phyloP scores from a whole-genome alignment of 257 asterid genomes.

The Gardenia jasminoides region DNA sequence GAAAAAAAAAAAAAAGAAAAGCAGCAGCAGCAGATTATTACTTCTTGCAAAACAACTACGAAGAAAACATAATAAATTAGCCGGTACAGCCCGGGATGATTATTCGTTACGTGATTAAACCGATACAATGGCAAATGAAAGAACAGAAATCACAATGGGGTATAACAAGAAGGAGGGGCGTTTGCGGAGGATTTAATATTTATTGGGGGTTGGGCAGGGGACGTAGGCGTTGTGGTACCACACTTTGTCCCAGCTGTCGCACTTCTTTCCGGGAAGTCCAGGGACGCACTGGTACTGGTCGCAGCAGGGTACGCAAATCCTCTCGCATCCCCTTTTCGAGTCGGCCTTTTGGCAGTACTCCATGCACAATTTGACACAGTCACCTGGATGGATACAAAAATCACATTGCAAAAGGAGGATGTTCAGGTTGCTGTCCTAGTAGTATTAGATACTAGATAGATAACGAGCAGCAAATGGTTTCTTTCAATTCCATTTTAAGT shows the following conservation, averaged over 20 bases:
- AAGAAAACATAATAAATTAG: neutral
- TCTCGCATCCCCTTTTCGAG: conserved; percentile 7
- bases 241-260: conserved; percentile 8
- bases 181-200: neutral
- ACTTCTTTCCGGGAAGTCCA: neutral
- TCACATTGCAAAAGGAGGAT: neutral
- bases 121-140: neutral
- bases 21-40: neutral
- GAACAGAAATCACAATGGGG: neutral
- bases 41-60: neutral
- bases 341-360: neutral
- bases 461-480: neutral
- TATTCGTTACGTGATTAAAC: neutral
- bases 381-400: neutral
- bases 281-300: conserved; percentile 15
- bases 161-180: no score
- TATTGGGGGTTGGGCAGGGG: neutral
- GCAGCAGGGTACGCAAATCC: conserved; percentile 20
- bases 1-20: no score
- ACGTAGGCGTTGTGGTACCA: neutral
- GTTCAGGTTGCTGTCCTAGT: neutral
- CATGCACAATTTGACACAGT: conserved; percentile 3
- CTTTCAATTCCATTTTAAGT: neutral
- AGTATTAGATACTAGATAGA: no score
- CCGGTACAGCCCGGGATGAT: neutral